phyloP scores from a whole-genome alignment of 768 basidiomycete genomes.

The Daedaleopsis sinensis region DNA sequence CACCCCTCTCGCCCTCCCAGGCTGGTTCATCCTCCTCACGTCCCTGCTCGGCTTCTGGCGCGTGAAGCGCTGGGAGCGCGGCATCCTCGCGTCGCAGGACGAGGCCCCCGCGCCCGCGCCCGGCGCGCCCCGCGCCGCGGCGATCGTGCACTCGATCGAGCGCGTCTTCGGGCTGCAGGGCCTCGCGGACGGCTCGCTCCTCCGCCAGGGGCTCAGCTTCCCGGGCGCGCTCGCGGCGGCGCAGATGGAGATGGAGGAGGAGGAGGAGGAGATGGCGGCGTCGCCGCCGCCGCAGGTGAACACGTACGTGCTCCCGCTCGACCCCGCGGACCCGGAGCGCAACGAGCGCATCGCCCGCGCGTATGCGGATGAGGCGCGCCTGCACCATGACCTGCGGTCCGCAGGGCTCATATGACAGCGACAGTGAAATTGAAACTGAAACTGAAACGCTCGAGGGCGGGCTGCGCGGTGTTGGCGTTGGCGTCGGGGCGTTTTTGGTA shows the following conservation, averaged over 20 bases:
- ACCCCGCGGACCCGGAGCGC: constrained; percentile 45
- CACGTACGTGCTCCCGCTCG: constrained; percentile 44
- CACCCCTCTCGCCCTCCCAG: constrained; percentile 34
- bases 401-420: constrained; percentile 65
- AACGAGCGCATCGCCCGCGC: constrained; percentile 48
- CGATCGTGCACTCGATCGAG: constrained; percentile 37
- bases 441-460: too few species aligned
- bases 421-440: too few species aligned
- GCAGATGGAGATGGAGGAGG: constrained; percentile 10
- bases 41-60: constrained; percentile 91
- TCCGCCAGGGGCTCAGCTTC: constrained; percentile 36
- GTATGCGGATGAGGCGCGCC: constrained; percentile 54
- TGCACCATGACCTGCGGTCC: constrained; percentile 61
- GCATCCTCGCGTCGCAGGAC: constrained; percentile 65
- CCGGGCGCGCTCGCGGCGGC: constrained; percentile 14
- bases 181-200: constrained; percentile 30
- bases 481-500: not conserved
- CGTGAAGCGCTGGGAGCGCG: constrained; percentile 86
- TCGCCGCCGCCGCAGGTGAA: constrained; percentile 18
- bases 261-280: constrained; percentile 9
- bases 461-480: not conserved
- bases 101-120: constrained; percentile 27
- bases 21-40: constrained; percentile 88
- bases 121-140: constrained; percentile 23
- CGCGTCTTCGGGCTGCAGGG: constrained; percentile 24